A percentile compares a stretch with the other conserved stretches of the same genome.
Evolutionary conservation across 2,329 filamentous ascomycete genomes (phyloP).

Genomic region (Aspergillus sp.): DNA sequence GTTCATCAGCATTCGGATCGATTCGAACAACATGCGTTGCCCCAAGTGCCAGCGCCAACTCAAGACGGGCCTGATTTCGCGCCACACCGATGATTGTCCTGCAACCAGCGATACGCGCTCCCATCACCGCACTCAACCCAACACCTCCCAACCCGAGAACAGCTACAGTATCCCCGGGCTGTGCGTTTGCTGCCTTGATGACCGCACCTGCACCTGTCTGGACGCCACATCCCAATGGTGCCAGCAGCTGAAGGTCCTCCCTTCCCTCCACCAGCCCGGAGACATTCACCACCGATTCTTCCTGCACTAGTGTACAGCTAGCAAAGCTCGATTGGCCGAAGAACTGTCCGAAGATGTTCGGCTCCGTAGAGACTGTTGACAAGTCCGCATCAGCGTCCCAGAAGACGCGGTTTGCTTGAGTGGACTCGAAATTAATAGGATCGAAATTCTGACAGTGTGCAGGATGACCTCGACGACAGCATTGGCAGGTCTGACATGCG

Average conservation of each 20-base stretch:
- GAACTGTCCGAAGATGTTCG: slow-evolving; percentile 44
- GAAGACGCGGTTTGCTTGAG: slow-evolving; percentile 11
- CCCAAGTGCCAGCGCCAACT: slow-evolving; percentile 44
- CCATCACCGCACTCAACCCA: slow-evolving; percentile 51
- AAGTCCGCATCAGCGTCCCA: not conserved
- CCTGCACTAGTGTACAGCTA: slow-evolving; percentile 41
- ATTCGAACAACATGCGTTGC: slow-evolving; percentile 39
- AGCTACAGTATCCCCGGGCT: not conserved
- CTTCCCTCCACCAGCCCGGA: slow-evolving; percentile 36
- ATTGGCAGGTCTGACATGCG: slow-evolving; percentile 51
- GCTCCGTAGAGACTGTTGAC: slow-evolving; percentile 11
- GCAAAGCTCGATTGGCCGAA: slow-evolving; percentile 54
- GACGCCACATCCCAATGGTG: slow-evolving; percentile 10
- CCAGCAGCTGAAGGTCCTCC: slow-evolving; percentile 36
- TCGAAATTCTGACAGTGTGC: slow-evolving; percentile 54
- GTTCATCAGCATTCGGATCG: slow-evolving; percentile 29
- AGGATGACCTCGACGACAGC: slow-evolving; percentile 49
- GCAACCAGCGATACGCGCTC: slow-evolving; percentile 47
- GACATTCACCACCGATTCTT: slow-evolving; percentile 47
- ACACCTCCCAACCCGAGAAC: slow-evolving; percentile 51
- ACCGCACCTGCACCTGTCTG: slow-evolving; percentile 11
- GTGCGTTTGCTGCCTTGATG: slow-evolving; percentile 2
- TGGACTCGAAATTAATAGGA: slow-evolving; percentile 46
- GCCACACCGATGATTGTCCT: slow-evolving; percentile 47
- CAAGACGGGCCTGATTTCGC: slow-evolving; percentile 37